These are phyloP conservation scores for Chaetomium sp. DNA, from an alignment of 2,329 filamentous ascomycete species.

Conservation along the genomic window DNA sequence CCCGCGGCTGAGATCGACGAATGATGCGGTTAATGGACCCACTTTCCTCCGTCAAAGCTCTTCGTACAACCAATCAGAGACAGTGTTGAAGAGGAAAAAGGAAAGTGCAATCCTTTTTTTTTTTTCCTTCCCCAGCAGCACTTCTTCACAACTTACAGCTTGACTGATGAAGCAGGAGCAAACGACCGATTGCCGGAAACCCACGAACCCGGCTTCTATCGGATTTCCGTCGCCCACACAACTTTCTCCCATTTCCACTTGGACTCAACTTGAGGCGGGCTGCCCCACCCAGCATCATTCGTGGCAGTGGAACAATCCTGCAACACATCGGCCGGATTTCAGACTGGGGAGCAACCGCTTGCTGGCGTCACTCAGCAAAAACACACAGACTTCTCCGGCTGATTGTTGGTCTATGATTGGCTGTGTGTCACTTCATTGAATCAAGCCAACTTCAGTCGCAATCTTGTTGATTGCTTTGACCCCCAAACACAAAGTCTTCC, in stretches of 20 bases:
- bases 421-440: background rate
- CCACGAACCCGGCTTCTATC: no score
- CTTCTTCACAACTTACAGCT: no score
- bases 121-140: background rate
- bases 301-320: slow-evolving; percentile 3
- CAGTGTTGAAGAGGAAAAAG: slow-evolving; percentile 1
- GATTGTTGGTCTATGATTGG: background rate
- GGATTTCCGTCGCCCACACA: no score
- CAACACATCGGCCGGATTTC: slow-evolving; percentile 3
- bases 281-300: slow-evolving; percentile 1
- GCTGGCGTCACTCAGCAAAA: background rate
- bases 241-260: background rate
- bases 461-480: background rate
- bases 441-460: background rate
- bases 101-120: background rate
- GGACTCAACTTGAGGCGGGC: background rate
- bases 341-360: background rate
- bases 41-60: slow-evolving; percentile 4
- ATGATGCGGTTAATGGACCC: background rate
- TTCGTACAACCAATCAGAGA: slow-evolving; percentile 3
- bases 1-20: slow-evolving; percentile 8
- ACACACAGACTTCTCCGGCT: background rate
- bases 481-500: background rate
- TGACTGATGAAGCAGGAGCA: no score
- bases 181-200: no score